A percentile compares a stretch with the other conserved stretches of the same genome.
These are phyloP conservation scores for Candida sanyaensis DNA, from an alignment of 1,139 yeast genomes.

Conservation along the genomic window DNA sequence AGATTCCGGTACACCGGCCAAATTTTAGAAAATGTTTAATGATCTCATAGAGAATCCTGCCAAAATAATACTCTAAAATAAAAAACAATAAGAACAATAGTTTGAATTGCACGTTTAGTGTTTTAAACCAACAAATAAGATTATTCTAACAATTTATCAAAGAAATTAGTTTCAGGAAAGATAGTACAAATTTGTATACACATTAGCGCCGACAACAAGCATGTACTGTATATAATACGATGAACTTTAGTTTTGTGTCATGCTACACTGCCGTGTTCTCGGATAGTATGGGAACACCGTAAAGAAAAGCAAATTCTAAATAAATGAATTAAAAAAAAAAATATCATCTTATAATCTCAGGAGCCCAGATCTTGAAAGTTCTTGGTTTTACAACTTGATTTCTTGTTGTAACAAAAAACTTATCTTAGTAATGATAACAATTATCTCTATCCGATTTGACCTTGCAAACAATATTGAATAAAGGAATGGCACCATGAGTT, in stretches of 20 bases:
- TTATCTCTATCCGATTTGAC: no score
- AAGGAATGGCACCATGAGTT: no score
- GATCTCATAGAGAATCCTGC: not conserved
- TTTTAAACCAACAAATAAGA: not conserved
- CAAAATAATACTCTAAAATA: not conserved
- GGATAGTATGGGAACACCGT: not conserved
- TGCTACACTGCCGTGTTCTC: slow-evolving; percentile 2
- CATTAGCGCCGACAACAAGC: no score
- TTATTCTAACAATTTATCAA: no score
- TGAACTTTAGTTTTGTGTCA: not conserved
- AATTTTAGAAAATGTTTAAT: not conserved
- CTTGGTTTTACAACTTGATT: no score
- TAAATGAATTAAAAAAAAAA: not conserved
- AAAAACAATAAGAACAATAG: not conserved
- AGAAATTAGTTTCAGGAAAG: no score
- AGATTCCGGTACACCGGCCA: not conserved
- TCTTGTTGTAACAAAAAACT: no score
- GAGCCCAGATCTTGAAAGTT: not conserved
- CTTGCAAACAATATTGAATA: no score
- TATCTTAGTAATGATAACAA: no score
- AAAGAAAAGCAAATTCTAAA: no score
- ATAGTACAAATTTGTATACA: no score
- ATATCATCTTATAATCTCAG: not conserved
- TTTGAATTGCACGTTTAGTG: not conserved
- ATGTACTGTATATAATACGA: no score